A percentile compares a stretch with the other conserved stretches of the same genome.
Evolutionary conservation across 2,329 filamentous ascomycete species (phyloP).

Genomic region (Nemania serpens): DNA sequence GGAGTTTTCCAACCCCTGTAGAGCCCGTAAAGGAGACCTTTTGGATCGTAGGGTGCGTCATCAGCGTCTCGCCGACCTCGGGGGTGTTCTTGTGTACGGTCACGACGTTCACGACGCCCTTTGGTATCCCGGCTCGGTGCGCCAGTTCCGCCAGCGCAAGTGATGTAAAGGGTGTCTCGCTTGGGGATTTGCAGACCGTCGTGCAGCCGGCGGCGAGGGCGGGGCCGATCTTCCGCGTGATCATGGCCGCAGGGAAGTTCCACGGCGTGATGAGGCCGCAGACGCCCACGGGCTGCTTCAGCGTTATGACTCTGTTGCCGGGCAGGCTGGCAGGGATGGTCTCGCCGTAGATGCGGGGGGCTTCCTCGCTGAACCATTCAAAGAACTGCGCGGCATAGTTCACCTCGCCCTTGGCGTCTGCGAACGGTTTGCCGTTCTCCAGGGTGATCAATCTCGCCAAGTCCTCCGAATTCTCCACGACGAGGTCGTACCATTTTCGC

Average conservation of each 20-base stretch:
- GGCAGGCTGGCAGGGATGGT: conserved; percentile 72
- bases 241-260: conserved; percentile 85
- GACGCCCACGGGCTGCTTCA: conserved; percentile 84
- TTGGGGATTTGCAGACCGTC: conserved; percentile 87
- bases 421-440: conserved; percentile 86
- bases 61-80: conserved; percentile 76
- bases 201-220: conserved; percentile 94
- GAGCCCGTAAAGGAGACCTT: conserved; percentile 96
- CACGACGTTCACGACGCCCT: conserved; percentile 88
- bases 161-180: conserved; percentile 89
- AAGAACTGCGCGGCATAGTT: conserved; percentile 76
- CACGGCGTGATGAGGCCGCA: conserved; percentile 84
- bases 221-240: conserved; percentile 71
- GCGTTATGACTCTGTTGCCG: conserved; percentile 75
- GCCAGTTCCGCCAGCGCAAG: conserved; percentile 87
- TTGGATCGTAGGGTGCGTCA: conserved; percentile 74
- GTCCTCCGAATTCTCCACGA: conserved; percentile 79
- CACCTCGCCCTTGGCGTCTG: conserved; percentile 74
- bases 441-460: conserved; percentile 82
- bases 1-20: conserved; percentile 67
- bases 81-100: conserved; percentile 80
- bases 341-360: conserved; percentile 73
- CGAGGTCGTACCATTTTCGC: conserved; percentile 79
- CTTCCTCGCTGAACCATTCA: conserved; percentile 83
- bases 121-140: conserved; percentile 84